Evolutionary conservation across 176 grass and related monocot species (phyloP).

Genomic region (Alloteropsis semialata): DNA sequence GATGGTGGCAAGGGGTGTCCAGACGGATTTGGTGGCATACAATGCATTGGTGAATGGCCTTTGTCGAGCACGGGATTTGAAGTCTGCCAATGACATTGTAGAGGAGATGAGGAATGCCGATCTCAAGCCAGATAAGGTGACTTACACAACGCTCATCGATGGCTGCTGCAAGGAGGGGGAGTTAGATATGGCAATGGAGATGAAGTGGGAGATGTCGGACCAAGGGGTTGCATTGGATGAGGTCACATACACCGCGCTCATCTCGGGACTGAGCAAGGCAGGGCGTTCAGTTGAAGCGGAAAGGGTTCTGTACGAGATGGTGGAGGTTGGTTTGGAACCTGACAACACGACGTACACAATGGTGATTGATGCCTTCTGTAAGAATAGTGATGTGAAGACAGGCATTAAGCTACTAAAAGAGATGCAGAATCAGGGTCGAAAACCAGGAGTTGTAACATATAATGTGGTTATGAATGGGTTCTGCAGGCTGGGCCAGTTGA

Average conservation of each 20-base stretch:
- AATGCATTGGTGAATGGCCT: constrained; percentile 55
- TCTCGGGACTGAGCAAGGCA: constrained; percentile 62
- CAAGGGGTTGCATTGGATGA: constrained; percentile 62
- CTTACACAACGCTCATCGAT: constrained; percentile 73
- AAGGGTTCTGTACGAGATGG: constrained; percentile 55
- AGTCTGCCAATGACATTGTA: constrained; percentile 41
- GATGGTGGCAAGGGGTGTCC: constrained; percentile 39
- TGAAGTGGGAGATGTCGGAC: constrained; percentile 46
- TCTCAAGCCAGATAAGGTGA: constrained; percentile 55
- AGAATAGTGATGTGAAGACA: constrained; percentile 58
- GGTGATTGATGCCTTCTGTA: constrained; percentile 89
- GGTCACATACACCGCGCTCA: constrained; percentile 68
- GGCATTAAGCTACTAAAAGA: constrained; percentile 73
- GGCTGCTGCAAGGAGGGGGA: constrained; percentile 70
- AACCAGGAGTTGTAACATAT: constrained; percentile 68
- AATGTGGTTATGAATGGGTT: constrained; percentile 87
- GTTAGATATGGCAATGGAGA: constrained; percentile 47
- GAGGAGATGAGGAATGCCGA: constrained; percentile 46
- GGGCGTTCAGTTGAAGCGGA: constrained; percentile 42
- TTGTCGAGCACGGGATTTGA: constrained; percentile 53
- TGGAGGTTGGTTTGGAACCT: constrained; percentile 46
- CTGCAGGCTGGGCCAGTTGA: constrained; percentile 80
- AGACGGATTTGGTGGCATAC: constrained; percentile 47
- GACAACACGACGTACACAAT: constrained; percentile 72
- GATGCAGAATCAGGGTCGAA: constrained; percentile 68